Conservation (phyloP, 2,329 filamentous ascomycete genomes). For the Dendryphion nanum region DNA sequence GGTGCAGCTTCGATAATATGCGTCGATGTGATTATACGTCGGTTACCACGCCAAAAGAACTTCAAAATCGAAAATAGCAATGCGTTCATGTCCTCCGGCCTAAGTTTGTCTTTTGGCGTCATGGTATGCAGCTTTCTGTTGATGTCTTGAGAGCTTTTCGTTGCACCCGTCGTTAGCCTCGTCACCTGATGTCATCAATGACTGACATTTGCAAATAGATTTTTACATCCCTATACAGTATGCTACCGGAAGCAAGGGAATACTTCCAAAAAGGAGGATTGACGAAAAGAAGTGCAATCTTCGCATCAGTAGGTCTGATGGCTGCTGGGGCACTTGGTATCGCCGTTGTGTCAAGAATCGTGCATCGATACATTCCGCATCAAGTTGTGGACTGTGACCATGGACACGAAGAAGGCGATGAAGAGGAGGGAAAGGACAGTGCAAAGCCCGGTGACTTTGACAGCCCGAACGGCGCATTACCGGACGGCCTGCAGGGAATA, state of each 20-base stretch:
- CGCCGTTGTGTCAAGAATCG: slow-evolving; percentile 67
- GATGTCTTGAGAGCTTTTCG: background rate
- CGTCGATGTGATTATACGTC: slow-evolving; percentile 73
- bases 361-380: slow-evolving; percentile 73
- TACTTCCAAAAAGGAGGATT: slow-evolving; percentile 72
- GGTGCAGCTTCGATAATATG: slow-evolving; percentile 79
- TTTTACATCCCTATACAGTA: slow-evolving; percentile 88
- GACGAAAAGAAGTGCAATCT: slow-evolving; percentile 64
- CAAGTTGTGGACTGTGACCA: slow-evolving; percentile 81
- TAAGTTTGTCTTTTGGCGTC: slow-evolving; percentile 92
- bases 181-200: background rate
- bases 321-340: slow-evolving; percentile 72
- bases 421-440: slow-evolving; percentile 37
- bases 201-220: slow-evolving; percentile 56
- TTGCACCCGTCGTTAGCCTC: background rate
- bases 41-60: slow-evolving; percentile 68
- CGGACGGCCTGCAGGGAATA: background rate
- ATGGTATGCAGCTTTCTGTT: slow-evolving; percentile 63
- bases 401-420: slow-evolving; percentile 64
- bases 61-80: slow-evolving; percentile 91
- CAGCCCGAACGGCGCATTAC: too few species aligned
- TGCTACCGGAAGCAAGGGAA: slow-evolving; percentile 81
- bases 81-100: slow-evolving; percentile 78
- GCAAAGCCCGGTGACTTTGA: slow-evolving; percentile 14
- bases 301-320: slow-evolving; percentile 69